These are phyloP conservation scores for Meyerozyma elateridarum DNA, from an alignment of 1,139 yeast species.

Conservation along the genomic window DNA sequence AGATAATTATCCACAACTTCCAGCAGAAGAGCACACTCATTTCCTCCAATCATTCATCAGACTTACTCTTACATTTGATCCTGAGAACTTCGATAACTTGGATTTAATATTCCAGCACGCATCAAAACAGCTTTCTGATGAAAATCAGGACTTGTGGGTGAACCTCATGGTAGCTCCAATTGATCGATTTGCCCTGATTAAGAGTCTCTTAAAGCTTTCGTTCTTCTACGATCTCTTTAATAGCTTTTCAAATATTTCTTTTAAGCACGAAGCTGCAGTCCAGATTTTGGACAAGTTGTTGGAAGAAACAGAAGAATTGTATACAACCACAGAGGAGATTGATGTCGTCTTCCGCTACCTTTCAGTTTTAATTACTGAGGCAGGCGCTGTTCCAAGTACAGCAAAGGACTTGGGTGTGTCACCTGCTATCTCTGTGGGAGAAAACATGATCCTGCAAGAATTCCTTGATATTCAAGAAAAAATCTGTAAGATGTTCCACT, in stretches of 20 bases:
- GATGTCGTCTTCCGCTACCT: conserved; percentile 43
- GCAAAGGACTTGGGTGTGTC: conserved; percentile 37
- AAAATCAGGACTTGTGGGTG: conserved; percentile 43
- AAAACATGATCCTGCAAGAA: conserved; percentile 27
- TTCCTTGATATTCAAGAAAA: conserved; percentile 58
- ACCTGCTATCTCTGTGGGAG: conserved; percentile 30
- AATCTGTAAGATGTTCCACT: conserved; percentile 65
- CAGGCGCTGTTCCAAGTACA: conserved; percentile 24
- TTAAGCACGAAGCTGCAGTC: conserved; percentile 38
- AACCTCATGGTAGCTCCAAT: conserved; percentile 58
- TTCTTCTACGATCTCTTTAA: conserved; percentile 40
- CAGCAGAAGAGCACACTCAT: conserved; percentile 60
- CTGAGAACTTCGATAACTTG: conserved; percentile 54
- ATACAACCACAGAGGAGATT: conserved; percentile 30
- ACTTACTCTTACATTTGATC: conserved; percentile 65
- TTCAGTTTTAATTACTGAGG: conserved; percentile 32
- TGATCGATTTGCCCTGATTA: conserved; percentile 31
- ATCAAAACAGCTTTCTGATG: conserved; percentile 39
- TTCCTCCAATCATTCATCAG: conserved; percentile 62
- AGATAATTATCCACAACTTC: conserved; percentile 56
- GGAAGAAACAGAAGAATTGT: conserved; percentile 15
- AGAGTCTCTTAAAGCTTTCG: conserved; percentile 26
- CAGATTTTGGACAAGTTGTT: conserved; percentile 40
- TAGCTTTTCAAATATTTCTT: conserved; percentile 26
- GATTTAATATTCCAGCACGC: conserved; percentile 61